Conservation (phyloP, 176 grass and related monocot species). For the maize (Zea mays) region DNA sequence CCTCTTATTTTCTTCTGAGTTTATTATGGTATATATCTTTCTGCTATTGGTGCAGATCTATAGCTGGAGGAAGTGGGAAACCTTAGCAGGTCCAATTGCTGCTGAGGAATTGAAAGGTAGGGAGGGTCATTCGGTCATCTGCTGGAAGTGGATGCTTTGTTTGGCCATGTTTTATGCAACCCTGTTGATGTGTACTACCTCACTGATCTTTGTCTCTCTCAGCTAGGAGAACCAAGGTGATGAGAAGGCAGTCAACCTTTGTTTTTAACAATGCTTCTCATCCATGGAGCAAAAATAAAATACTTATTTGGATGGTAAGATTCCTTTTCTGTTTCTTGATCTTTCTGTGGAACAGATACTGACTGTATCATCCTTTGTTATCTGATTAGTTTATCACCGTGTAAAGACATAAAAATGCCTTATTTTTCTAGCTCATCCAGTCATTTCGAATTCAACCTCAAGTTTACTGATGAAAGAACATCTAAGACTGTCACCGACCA, state of each 20-base stretch:
- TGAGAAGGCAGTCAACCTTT: slow-evolving; percentile 91
- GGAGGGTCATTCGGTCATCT: not conserved
- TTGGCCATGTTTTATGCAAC: not conserved
- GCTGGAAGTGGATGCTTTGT: slow-evolving; percentile 18
- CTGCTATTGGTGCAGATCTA: slow-evolving; percentile 65
- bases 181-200: not conserved
- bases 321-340: not conserved
- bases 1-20: not conserved
- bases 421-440: not conserved
- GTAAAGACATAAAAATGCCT: not conserved
- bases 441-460: not conserved
- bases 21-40: not conserved
- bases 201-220: slow-evolving; percentile 14
- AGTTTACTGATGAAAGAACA: not conserved
- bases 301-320: slow-evolving; percentile 96
- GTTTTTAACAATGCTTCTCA: slow-evolving; percentile 89
- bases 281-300: slow-evolving; percentile 95
- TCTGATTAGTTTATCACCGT: not conserved
- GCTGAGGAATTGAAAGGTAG: slow-evolving; percentile 87
- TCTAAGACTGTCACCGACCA: not conserved
- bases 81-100: slow-evolving; percentile 50
- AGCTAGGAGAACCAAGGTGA: slow-evolving; percentile 80
- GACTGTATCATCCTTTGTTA: slow-evolving; percentile 16
- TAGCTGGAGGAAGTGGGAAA: slow-evolving; percentile 97
- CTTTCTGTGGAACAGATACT: not conserved